These are phyloP conservation scores for Xerocomellus dryophilus DNA, from an alignment of 768 basidiomycete genomes.

Conservation along the genomic window DNA sequence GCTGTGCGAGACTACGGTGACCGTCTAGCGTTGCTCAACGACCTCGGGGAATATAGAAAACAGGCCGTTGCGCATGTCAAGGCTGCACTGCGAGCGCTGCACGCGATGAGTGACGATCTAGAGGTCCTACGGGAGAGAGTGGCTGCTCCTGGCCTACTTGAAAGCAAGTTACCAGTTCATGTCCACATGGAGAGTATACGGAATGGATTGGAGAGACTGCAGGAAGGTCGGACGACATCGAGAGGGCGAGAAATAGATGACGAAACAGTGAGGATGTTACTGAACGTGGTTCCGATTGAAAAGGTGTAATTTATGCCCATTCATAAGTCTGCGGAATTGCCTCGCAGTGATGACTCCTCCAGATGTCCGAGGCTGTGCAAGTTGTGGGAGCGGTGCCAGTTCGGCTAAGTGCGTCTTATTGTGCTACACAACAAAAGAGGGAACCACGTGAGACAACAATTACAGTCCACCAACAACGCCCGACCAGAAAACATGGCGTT, in stretches of 20 bases:
- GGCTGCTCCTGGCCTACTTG: conserved; percentile 61
- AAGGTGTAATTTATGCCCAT: not conserved
- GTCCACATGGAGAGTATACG: conserved; percentile 76
- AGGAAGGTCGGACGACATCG: conserved; percentile 51
- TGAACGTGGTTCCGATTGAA: conserved; percentile 15
- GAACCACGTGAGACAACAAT: conserved; percentile 25
- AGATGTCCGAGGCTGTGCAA: not conserved
- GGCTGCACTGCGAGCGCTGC: conserved; percentile 57
- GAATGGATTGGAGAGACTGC: conserved; percentile 53
- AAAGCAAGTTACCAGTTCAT: conserved; percentile 59
- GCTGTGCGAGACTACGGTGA: conserved; percentile 47
- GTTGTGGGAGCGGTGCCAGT: not conserved
- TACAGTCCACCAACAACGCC: conserved; percentile 1
- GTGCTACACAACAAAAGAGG: conserved; percentile 25
- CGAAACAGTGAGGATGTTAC: conserved; percentile 24
- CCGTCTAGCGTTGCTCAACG: conserved; percentile 52
- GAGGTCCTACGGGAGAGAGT: conserved; percentile 74
- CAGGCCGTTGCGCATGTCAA: conserved; percentile 65
- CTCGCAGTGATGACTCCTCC: too few species aligned
- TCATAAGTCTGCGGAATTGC: not conserved
- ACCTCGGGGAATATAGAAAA: conserved; percentile 55
- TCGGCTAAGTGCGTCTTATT: conserved; percentile 23
- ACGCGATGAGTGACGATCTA: conserved; percentile 68
- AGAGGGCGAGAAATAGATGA: conserved; percentile 49
- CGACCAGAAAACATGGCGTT: conserved; percentile 17